These are phyloP conservation scores for Stylonectria norvegica DNA, from an alignment of 2,329 filamentous ascomycete genomes.

Conservation along the genomic window DNA sequence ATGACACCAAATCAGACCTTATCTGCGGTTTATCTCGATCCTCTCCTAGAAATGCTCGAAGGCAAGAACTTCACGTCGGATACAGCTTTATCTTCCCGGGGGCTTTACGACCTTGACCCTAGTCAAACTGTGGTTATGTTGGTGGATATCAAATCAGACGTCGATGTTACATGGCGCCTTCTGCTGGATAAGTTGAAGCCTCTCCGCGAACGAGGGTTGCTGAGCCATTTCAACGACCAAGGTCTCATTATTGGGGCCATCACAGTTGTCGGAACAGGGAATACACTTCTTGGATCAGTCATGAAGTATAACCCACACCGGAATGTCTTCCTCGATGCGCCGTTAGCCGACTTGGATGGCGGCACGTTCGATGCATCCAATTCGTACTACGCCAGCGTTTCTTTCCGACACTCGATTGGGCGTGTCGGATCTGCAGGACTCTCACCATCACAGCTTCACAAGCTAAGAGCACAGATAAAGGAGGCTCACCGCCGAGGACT, in stretches of 20 bases:
- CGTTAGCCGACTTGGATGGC: constrained; percentile 43
- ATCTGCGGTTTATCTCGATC: constrained; percentile 59
- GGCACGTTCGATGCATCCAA: constrained; percentile 49
- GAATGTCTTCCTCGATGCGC: constrained; percentile 66
- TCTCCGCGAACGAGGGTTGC: constrained; percentile 55
- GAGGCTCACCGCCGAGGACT: constrained; percentile 53
- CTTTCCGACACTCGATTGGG: constrained; percentile 54
- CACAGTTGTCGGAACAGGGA: constrained; percentile 67
- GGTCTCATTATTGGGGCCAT: constrained; percentile 53
- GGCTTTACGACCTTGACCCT: constrained; percentile 55
- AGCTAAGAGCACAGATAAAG: constrained; percentile 43
- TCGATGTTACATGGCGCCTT: constrained; percentile 23
- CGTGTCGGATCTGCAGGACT: constrained; percentile 44
- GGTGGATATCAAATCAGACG: constrained; percentile 63
- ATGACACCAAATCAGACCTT: constrained; percentile 57
- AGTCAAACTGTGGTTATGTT: constrained; percentile 57
- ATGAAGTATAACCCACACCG: constrained; percentile 31
- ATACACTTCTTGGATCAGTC: constrained; percentile 13
- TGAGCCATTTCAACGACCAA: constrained; percentile 51
- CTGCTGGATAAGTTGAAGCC: constrained; percentile 45
- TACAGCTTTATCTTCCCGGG: constrained; percentile 32
- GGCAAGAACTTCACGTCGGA: constrained; percentile 34
- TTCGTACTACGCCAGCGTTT: constrained; percentile 63
- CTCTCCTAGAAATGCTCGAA: constrained; percentile 57
- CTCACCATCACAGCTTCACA: constrained; percentile 40